Percentiles rank a stretch among this genome's conserved stretches.
These are phyloP conservation scores for Aspergillus alliaceus DNA, from an alignment of 2,329 filamentous ascomycete genomes.

Conservation along the genomic window DNA sequence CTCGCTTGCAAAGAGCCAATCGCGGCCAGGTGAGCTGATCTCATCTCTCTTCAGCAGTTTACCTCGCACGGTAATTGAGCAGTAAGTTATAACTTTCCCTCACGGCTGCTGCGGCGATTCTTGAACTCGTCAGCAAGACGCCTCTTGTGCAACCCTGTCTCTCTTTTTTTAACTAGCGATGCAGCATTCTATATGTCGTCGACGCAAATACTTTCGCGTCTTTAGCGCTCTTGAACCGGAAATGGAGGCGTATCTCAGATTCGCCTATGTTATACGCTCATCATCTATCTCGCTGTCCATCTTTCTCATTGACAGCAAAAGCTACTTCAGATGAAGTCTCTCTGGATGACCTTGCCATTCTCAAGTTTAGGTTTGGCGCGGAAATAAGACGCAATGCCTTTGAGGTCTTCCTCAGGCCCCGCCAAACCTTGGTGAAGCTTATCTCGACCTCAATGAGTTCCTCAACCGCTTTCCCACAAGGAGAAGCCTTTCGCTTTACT, in stretches of 20 bases:
- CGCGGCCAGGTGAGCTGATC: slow-evolving; percentile 7
- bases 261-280: slow-evolving; percentile 46
- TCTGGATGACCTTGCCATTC: slow-evolving; percentile 54
- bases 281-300: slow-evolving; percentile 46
- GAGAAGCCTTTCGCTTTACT: slow-evolving; percentile 82
- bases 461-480: slow-evolving; percentile 73
- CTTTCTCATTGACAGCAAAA: slow-evolving; percentile 40
- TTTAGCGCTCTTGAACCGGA: slow-evolving; percentile 43
- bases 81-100: slow-evolving; percentile 23
- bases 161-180: slow-evolving; percentile 20
- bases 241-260: slow-evolving; percentile 46
- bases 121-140: not conserved
- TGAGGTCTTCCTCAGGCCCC: slow-evolving; percentile 70
- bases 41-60: slow-evolving; percentile 23
- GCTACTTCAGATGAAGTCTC: slow-evolving; percentile 30
- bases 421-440: slow-evolving; percentile 71
- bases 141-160: not conserved
- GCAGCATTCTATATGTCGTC: slow-evolving; percentile 48
- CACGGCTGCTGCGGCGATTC: not conserved
- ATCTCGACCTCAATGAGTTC: slow-evolving; percentile 83
- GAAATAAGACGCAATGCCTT: slow-evolving; percentile 78
- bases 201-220: slow-evolving; percentile 51
- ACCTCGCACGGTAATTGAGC: slow-evolving; percentile 29
- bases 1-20: slow-evolving; percentile 2
- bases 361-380: slow-evolving; percentile 66